A percentile compares a stretch with the other conserved stretches of the same genome.
Conservation (phyloP, 2,329 filamentous ascomycete species). For the Clarireedia paspali region DNA sequence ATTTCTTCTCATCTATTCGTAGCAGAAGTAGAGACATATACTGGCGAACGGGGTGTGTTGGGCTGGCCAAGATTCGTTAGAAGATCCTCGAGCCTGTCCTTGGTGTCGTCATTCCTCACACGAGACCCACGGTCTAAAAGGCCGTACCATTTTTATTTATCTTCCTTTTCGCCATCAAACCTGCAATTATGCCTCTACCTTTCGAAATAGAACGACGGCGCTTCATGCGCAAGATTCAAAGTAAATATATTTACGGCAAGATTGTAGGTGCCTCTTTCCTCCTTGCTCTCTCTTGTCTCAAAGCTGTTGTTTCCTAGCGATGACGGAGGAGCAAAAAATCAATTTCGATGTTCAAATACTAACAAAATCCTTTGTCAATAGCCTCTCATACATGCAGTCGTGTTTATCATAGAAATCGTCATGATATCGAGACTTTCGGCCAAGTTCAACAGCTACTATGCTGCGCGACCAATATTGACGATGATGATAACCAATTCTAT, state of each 20-base stretch:
- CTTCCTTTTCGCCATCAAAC: background rate
- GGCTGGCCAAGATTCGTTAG: background rate
- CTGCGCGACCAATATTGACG: slow-evolving; percentile 88
- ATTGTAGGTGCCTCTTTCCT: slow-evolving; percentile 49
- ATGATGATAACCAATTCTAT: slow-evolving; percentile 99
- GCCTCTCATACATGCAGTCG: slow-evolving; percentile 79
- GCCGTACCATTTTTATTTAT: background rate
- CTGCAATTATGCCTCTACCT: slow-evolving; percentile 38
- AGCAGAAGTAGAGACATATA: background rate
- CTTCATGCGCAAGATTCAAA: slow-evolving; percentile 58
- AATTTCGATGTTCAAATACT: background rate
- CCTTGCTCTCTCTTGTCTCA: background rate
- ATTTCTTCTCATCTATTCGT: no score
- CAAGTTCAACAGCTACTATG: slow-evolving; percentile 92
- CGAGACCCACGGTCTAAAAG: background rate
- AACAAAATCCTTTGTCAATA: slow-evolving; percentile 33
- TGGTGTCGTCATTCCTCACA: slow-evolving; percentile 6
- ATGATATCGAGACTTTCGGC: slow-evolving; percentile 74
- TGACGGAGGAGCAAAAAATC: background rate
- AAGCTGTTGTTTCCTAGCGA: background rate
- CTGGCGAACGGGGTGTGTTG: background rate
- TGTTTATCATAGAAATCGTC: slow-evolving; percentile 83
- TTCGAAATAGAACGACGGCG: slow-evolving; percentile 53
- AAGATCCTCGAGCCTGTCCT: slow-evolving; percentile 2
- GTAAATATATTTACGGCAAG: slow-evolving; percentile 65